phyloP scores from a whole-genome alignment of 768 basidiomycete genomes.

The Boletus huronensis region DNA sequence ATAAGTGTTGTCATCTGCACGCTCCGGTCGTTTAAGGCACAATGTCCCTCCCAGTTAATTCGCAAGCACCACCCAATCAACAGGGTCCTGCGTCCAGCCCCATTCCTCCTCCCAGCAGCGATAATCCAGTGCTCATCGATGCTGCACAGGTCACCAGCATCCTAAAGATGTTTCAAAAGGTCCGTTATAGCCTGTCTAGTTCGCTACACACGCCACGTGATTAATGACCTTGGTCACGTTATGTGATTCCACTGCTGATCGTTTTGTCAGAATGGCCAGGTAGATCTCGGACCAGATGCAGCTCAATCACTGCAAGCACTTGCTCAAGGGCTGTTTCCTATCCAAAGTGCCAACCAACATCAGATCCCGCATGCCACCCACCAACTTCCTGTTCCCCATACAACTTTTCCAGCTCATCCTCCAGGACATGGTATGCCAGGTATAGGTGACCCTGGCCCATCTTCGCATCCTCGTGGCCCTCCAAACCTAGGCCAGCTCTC shows the following conservation, averaged over 20 bases:
- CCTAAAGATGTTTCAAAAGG: slow-evolving; percentile 59
- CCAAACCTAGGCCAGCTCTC: slow-evolving; percentile 60
- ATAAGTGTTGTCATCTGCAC: not conserved
- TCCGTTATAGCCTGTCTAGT: too few relatives aligned
- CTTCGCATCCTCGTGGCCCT: slow-evolving; percentile 66
- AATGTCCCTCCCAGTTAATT: slow-evolving; percentile 14
- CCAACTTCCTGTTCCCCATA: slow-evolving; percentile 40
- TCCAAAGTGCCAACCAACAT: slow-evolving; percentile 29
- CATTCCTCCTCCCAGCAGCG: slow-evolving; percentile 9
- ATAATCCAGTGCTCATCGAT: slow-evolving; percentile 35
- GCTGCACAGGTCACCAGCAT: slow-evolving; percentile 57
- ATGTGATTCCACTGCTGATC: slow-evolving; percentile 11
- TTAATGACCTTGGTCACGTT: slow-evolving; percentile 22
- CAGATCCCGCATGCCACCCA: slow-evolving; percentile 25
- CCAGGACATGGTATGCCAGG: slow-evolving; percentile 43
- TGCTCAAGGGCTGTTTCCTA: slow-evolving; percentile 39
- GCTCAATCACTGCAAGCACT: slow-evolving; percentile 56
- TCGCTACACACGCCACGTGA: slow-evolving; percentile 24
- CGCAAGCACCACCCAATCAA: slow-evolving; percentile 12
- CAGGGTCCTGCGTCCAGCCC: slow-evolving; percentile 12
- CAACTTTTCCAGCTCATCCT: slow-evolving; percentile 21
- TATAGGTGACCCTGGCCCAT: slow-evolving; percentile 67
- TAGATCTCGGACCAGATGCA: slow-evolving; percentile 58
- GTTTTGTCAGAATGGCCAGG: slow-evolving; percentile 41
- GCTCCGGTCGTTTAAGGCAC: not conserved